Base-by-base conservation (phyloP, 257 asterid species). In the Solanum pennellii region DNA sequence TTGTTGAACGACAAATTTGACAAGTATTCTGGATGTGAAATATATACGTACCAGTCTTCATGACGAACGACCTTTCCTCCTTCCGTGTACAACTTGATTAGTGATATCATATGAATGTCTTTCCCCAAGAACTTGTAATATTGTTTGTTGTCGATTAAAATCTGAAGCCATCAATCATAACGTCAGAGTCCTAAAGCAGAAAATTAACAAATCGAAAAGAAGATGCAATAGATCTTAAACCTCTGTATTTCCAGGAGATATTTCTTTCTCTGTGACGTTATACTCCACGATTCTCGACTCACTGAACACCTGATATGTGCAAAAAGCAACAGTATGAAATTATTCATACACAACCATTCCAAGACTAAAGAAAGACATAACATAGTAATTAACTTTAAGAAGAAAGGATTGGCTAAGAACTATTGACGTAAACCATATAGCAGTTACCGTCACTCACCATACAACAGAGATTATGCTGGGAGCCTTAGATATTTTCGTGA, bases 271-370 rank as follows among this genome's bases (percentile, higher is more conserved):
- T 87, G 90, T 75, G 82, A 95, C 71, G 80, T 37, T 92, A 82
- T 96, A 95, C 83, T 92, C 95, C 59, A 92, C 98, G 2, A 96
- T 96, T 90, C 92, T 94, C 7, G 99, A 95, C 88, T 96, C 98
- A 42, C 96, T 88, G 90, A 96, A 96, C 90, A 93, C 90, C 99
- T 95, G 91, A 86, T 75, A 87, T 52, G 62, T 21, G 23, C 62
- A 62, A 75, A 79, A 44, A 12, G 15, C 23, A 69, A 23, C 33
- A 42, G 66, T 2, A 41, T 37, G 42, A 68, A 71, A 79, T 25
- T 41, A 69, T n/a, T 72, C 82, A 44, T 39, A 45, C 13, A 85
- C 83, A 27, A 80, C 25, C 49, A 80, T 80, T 15, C 41, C 85
- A 80, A 80, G 27, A 44, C 68, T 16, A 45, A 10, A 47, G 15